Evolutionary conservation across 2,329 filamentous ascomycete species (phyloP).

Genomic region (Cladophialophora chaetospira): DNA sequence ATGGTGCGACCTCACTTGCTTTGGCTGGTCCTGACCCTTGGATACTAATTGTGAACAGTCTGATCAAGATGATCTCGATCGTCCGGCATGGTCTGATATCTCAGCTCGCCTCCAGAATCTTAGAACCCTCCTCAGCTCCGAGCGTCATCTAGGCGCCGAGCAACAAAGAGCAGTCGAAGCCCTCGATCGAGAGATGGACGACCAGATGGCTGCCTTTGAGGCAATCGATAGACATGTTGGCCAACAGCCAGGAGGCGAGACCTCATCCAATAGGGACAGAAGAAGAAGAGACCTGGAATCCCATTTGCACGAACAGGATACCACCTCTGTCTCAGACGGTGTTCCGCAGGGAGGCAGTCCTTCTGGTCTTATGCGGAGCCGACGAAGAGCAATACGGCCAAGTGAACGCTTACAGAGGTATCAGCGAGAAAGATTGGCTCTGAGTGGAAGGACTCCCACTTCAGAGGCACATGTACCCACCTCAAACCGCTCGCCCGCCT

Average conservation of each 20-base stretch:
- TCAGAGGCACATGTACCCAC: conserved; percentile 14
- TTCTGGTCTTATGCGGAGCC: conserved; percentile 28
- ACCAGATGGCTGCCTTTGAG: conserved; percentile 39
- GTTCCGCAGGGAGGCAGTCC: conserved; percentile 16
- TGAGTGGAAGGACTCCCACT: conserved; percentile 24
- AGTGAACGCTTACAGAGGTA: conserved; percentile 33
- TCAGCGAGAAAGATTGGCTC: conserved; percentile 27
- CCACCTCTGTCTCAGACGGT: conserved; percentile 4
- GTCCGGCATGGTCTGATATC: conserved; percentile 30
- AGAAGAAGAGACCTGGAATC: conserved; percentile 26
- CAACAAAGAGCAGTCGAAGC: conserved; percentile 42
- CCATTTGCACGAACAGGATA: conserved; percentile 20
- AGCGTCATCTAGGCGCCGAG: conserved; percentile 38
- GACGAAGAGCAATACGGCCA: conserved; percentile 34
- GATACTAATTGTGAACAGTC: conserved; percentile 37
- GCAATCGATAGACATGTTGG: conserved; percentile 44
- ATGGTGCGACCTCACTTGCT: conserved; percentile 31
- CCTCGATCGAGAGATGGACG: conserved; percentile 43
- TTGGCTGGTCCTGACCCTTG: conserved; percentile 29
- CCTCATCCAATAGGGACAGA: conserved; percentile 26
- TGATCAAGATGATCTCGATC: conserved; percentile 34
- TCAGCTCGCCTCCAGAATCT: conserved; percentile 40
- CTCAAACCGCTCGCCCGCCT: conserved; percentile 11
- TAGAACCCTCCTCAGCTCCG: conserved; percentile 42
- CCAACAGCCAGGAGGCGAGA: conserved; percentile 26